phyloP scores from a whole-genome alignment of 2,329 filamentous ascomycete genomes.

The Aspergillus sclerotialis region DNA sequence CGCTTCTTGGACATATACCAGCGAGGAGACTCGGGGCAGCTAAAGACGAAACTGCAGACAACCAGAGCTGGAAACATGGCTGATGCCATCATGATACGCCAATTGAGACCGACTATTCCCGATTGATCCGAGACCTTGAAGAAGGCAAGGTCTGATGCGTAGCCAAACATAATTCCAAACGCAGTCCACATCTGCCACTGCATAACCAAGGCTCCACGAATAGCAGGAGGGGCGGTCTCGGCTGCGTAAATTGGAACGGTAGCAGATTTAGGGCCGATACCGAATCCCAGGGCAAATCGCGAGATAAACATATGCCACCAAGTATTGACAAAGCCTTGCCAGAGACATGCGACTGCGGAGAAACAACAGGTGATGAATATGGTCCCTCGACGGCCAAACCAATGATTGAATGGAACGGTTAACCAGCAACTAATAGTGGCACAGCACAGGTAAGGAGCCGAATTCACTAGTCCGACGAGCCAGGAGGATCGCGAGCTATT shows the following conservation, averaged over 20 bases:
- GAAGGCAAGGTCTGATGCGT: conserved; percentile 55
- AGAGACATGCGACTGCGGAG: conserved; percentile 48
- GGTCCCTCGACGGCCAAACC: conserved; percentile 63
- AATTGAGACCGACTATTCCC: conserved; percentile 53
- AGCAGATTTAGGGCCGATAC: conserved; percentile 67
- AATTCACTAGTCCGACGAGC: conserved; percentile 58
- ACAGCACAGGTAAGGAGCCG: conserved; percentile 54
- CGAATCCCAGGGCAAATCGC: conserved; percentile 67
- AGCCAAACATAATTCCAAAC: conserved; percentile 50
- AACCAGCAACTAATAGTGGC: conserved; percentile 66
- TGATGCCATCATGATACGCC: conserved; percentile 64
- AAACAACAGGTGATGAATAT: conserved; percentile 72
- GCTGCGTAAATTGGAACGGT: conserved; percentile 72
- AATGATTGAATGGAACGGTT: conserved; percentile 64
- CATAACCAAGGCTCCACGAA: conserved; percentile 74
- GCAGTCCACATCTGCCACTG: conserved; percentile 62
- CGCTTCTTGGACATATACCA: conserved; percentile 43
- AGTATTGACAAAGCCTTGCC: conserved; percentile 59
- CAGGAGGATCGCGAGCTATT: conserved; percentile 45
- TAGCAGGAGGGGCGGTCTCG: conserved; percentile 61
- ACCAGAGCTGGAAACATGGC: conserved; percentile 57
- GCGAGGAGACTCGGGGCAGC: conserved; percentile 51
- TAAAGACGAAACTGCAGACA: conserved; percentile 53
- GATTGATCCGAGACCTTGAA: conserved; percentile 47
- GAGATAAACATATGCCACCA: conserved; percentile 67